phyloP scores from a whole-genome alignment of 495 filamentous ascomycete species.

The Parathielavia hyrcaniae region DNA sequence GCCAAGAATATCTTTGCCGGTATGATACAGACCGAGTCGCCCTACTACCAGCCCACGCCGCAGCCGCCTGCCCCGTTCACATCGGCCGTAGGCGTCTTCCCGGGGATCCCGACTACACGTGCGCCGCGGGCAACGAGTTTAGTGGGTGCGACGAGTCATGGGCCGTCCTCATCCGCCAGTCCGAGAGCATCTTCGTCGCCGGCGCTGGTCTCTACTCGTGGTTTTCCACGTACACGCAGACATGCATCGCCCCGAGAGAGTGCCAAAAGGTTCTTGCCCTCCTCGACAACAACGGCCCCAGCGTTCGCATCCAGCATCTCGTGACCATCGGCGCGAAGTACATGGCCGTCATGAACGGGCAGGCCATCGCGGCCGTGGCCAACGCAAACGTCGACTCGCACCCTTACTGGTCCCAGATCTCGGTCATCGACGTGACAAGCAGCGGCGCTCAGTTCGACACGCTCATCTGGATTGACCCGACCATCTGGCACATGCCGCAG shows the following conservation, averaged over 20 bases:
- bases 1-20: constrained; percentile 73
- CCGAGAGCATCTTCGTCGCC: neutral
- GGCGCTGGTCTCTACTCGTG: neutral
- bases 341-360: constrained; percentile 12
- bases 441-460: constrained; percentile 9
- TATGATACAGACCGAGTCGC: constrained; percentile 78
- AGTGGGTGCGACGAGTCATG: neutral
- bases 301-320: constrained; percentile 36
- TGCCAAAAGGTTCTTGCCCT: constrained; percentile 78
- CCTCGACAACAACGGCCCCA: constrained; percentile 60
- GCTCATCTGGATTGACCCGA: constrained; percentile 22
- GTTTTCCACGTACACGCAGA: neutral
- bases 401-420: constrained; percentile 26
- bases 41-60: constrained; percentile 81
- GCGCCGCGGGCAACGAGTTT: neutral
- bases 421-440: constrained; percentile 23
- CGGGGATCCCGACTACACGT: constrained; percentile 21
- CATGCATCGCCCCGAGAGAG: no score
- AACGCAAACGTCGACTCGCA: constrained; percentile 26
- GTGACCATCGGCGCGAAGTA: constrained; percentile 16
- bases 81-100: neutral
- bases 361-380: constrained; percentile 19
- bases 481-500: constrained; percentile 24
- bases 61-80: constrained; percentile 40
- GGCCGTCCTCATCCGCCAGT: neutral